phyloP scores from a whole-genome alignment of 139 green algal genomes.

The Raphidocelis subcapitata region DNA sequence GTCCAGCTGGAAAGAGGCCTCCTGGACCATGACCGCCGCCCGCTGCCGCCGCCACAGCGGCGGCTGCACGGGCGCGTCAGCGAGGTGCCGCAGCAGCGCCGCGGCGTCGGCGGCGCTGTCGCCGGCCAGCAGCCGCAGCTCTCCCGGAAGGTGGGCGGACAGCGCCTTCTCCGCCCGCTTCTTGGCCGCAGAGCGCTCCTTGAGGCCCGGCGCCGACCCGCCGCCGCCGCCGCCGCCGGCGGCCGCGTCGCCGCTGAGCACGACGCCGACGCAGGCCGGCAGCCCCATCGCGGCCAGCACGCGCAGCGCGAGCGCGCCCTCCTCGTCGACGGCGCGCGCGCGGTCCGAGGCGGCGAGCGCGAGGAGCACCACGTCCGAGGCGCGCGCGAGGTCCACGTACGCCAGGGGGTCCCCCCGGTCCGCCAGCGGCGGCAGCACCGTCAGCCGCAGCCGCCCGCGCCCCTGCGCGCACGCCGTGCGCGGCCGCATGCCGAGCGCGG shows the following conservation, averaged over 20 bases:
- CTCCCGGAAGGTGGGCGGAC: slow-evolving; percentile 32
- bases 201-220: slow-evolving; percentile 42
- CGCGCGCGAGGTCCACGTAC: slow-evolving; percentile 56
- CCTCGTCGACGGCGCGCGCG: slow-evolving; percentile 39
- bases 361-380: slow-evolving; percentile 63
- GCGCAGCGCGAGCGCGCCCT: slow-evolving; percentile 51
- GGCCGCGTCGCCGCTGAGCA: slow-evolving; percentile 31
- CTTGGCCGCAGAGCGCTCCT: slow-evolving; percentile 70
- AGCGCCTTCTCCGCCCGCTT: slow-evolving; percentile 72
- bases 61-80: slow-evolving; percentile 39
- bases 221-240: not conserved
- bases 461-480: slow-evolving; percentile 20
- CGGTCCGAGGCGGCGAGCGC: slow-evolving; percentile 47
- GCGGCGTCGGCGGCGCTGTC: slow-evolving; percentile 53
- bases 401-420: slow-evolving; percentile 57
- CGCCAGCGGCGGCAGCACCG: slow-evolving; percentile 64
- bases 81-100: slow-evolving; percentile 70
- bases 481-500: not conserved
- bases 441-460: slow-evolving; percentile 46
- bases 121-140: slow-evolving; percentile 35
- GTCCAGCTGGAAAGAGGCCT: slow-evolving; percentile 35
- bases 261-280: slow-evolving; percentile 54
- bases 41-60: slow-evolving; percentile 78
- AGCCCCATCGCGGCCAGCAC: slow-evolving; percentile 76
- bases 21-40: slow-evolving; percentile 66